Evolutionary conservation across 257 asterid genomes (phyloP).

Genomic region (Ehretia macrophylla): DNA sequence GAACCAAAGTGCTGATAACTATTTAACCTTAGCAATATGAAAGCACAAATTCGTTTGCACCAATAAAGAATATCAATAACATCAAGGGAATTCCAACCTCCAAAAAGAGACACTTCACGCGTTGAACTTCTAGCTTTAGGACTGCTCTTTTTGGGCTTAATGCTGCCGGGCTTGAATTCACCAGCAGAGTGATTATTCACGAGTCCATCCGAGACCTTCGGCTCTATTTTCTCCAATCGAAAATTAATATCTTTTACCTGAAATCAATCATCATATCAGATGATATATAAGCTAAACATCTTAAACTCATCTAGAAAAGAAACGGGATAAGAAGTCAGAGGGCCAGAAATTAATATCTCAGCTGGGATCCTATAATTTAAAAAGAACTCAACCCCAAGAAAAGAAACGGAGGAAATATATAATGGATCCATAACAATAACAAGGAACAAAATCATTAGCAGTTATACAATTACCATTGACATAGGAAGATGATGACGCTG

Average conservation of each 20-base stretch:
- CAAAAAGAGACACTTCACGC: conserved; percentile 88
- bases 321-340: neutral
- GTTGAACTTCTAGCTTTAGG: conserved; percentile 81
- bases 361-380: no score
- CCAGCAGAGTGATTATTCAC: conserved; percentile 46
- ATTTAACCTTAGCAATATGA: neutral
- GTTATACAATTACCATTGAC: conserved; percentile 48
- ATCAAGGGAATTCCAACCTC: conserved; percentile 58
- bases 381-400: no score
- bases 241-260: conserved; percentile 89
- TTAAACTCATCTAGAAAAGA: no score
- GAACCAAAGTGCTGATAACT: no score
- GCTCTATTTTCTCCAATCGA: conserved; percentile 89
- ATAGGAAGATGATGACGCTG: conserved; percentile 77
- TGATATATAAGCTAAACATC: neutral
- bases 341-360: no score
- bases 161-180: conserved; percentile 51
- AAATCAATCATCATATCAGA: conserved; percentile 29
- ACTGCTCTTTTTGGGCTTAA: conserved; percentile 71
- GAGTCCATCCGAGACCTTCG: conserved; percentile 70
- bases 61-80: no score
- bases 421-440: no score
- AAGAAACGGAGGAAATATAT: conserved; percentile 1
- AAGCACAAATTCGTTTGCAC: neutral
- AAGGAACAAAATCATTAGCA: neutral